Base-by-base conservation (phyloP, 331 rosid species). In the Malus hybrid region DNA sequence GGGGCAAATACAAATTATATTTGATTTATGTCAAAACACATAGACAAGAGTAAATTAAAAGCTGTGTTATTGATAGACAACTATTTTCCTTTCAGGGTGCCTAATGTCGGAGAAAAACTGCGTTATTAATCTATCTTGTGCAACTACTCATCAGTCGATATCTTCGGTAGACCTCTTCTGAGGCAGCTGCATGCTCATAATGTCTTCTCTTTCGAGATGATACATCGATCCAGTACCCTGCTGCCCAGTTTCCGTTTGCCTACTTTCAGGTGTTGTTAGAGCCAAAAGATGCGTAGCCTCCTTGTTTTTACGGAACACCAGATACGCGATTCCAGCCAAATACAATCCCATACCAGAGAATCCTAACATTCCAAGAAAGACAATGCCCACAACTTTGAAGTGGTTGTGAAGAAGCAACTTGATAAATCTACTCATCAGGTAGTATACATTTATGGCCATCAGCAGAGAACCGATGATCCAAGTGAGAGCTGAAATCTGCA, bases 131-230 rank as follows among this genome's bases (percentile, higher is more conserved):
- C 52, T 77, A 16, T 27, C 54, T 71, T 34, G 10, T 20, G 65
- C 33, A 60, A 24, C 57, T 44, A 52, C 32, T 69, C 42, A 71
- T 85, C 76, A 92, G 85, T 90, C 92, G 36, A 90, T 65, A 80
- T 77, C 91, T 46, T 69, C 73, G 3, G 84, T 42, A 32, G 75
- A 69, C 63, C 84, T 89, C 84, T 89, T 91, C 56, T 87, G 91
- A 76, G 99, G 99, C 73, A 94, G 87, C 64, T 94, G 99, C 99
- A 89, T 90, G 90, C 86, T 90, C 18, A 80, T 88, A 67, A 89
- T 88, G 81, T 94, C 97, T 84, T 92, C 97, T 73, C 95, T 88
- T 27, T 85, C 91, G 39, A 84, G 87, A 67, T 55, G 46, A 73
- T 80, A 69, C 59, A 86, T 71, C 15, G 96, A 61, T 5, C 70